Evolutionary conservation across 805 yeast species (phyloP).

Genomic region (Candida vartiovaarae): DNA sequence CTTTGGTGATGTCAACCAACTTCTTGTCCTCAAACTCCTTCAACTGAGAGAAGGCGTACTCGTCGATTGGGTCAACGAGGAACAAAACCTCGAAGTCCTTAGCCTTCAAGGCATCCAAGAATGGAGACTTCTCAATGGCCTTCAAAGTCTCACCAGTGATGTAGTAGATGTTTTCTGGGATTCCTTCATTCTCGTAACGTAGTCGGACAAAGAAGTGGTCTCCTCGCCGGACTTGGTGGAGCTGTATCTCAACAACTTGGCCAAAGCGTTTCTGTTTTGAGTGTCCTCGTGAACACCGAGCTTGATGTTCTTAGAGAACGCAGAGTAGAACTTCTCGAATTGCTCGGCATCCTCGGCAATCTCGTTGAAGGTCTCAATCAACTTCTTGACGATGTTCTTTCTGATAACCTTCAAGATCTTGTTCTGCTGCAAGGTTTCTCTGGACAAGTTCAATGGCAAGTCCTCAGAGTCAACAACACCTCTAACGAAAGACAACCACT

Average conservation of each 20-base stretch:
- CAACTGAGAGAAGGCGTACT: conserved; percentile 98
- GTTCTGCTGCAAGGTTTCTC: conserved; percentile 99
- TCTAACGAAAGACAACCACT: conserved; percentile 94
- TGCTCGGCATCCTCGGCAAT: conserved; percentile 98
- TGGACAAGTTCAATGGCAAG: conserved; percentile 97
- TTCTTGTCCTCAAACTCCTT: conserved; percentile 99
- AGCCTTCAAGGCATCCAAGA: conserved; percentile 97
- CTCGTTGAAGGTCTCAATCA: conserved; percentile 97
- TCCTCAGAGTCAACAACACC: conserved; percentile 99
- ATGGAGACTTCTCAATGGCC: conserved; percentile 98
- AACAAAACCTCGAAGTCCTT: conserved; percentile 97
- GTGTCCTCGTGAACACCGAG: conserved; percentile 99
- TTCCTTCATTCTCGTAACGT: conserved; percentile 99
- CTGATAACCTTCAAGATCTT: conserved; percentile 98
- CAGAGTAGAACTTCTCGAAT: conserved; percentile 96
- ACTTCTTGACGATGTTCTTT: conserved; percentile 98
- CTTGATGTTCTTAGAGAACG: conserved; percentile 96
- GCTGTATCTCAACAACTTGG: conserved; percentile 94
- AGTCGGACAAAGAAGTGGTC: conserved; percentile 89
- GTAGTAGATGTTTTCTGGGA: conserved; percentile 99
- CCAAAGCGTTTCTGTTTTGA: conserved; percentile 92
- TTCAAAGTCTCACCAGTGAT: conserved; percentile 98
- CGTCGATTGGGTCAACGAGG: conserved; percentile 99
- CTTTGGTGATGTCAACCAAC: conserved; percentile 98
- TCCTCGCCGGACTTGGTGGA: conserved; percentile 95